Conservation (phyloP, 78 protist species). For the Trichosphaerium sp. region DNA sequence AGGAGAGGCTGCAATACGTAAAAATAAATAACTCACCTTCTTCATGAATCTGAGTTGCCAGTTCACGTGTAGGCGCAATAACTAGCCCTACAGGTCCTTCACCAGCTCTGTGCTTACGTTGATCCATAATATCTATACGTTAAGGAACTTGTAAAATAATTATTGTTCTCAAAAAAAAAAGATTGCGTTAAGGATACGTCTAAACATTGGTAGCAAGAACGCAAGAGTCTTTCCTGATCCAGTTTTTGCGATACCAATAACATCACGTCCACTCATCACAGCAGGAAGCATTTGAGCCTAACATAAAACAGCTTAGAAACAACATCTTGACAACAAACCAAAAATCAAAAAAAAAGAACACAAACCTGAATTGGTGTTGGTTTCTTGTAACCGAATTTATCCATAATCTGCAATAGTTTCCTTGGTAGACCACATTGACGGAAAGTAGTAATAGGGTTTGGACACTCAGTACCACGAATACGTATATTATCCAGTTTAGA, state of each 20-base stretch:
- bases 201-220: slow-evolving; percentile 90
- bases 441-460: slow-evolving; percentile 82
- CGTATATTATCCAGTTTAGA: slow-evolving; percentile 38
- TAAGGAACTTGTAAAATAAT: not conserved
- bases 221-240: slow-evolving; percentile 95
- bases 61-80: slow-evolving; percentile 95
- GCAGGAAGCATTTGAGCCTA: slow-evolving; percentile 84
- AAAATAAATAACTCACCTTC: slow-evolving; percentile 23
- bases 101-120: slow-evolving; percentile 52
- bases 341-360: too few relatives aligned
- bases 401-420: slow-evolving; percentile 11
- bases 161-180: not conserved
- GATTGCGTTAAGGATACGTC: slow-evolving; percentile 52
- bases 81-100: slow-evolving; percentile 92
- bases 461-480: slow-evolving; percentile 54
- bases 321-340: too few relatives aligned
- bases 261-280: slow-evolving; percentile 82
- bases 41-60: slow-evolving; percentile 78
- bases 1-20: not conserved
- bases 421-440: slow-evolving; percentile 63
- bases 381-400: slow-evolving; percentile 21
- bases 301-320: too few relatives aligned
- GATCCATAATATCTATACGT: slow-evolving; percentile 72
- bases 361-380: slow-evolving; percentile 92
- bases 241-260: slow-evolving; percentile 77